Evolutionary conservation across 495 filamentous ascomycete species (phyloP).

Genomic region (Astrothelium macrocarpum): DNA sequence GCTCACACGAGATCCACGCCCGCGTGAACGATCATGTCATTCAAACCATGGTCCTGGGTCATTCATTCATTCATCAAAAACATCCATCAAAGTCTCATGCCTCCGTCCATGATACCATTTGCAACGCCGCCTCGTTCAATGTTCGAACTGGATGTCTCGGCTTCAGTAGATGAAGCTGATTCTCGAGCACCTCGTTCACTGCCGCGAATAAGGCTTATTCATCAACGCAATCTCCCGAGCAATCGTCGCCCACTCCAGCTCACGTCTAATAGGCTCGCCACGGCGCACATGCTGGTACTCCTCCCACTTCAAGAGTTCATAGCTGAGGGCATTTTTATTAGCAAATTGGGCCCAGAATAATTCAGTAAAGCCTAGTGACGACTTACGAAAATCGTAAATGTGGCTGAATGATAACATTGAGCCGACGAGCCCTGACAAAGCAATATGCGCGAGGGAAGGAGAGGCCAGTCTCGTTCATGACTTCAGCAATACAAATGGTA

Average conservation of each 20-base stretch:
- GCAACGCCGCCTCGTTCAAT: neutral
- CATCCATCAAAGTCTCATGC: neutral
- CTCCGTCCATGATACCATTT: neutral
- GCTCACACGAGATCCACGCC: neutral
- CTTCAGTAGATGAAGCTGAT: neutral
- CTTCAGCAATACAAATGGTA: conserved; percentile 96
- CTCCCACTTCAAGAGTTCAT: conserved; percentile 86
- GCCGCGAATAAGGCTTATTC: conserved; percentile 75
- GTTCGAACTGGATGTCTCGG: no score
- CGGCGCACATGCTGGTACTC: conserved; percentile 48
- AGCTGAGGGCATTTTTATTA: conserved; percentile 34
- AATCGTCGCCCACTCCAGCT: conserved; percentile 85
- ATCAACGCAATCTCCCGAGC: conserved; percentile 85
- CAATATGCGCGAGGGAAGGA: conserved; percentile 93
- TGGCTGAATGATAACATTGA: conserved; percentile 68
- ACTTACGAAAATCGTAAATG: conserved; percentile 59
- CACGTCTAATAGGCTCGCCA: conserved; percentile 48
- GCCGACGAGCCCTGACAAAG: conserved; percentile 81
- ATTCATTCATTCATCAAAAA: neutral
- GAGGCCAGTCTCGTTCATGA: conserved; percentile 70
- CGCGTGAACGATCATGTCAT: neutral
- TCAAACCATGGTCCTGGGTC: neutral
- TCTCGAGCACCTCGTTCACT: conserved; percentile 9
- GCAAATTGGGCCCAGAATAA: neutral
- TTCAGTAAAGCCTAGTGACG: neutral